Evolutionary conservation across 805 yeast genomes (phyloP).

Genomic region (Danielia reshetovae): DNA sequence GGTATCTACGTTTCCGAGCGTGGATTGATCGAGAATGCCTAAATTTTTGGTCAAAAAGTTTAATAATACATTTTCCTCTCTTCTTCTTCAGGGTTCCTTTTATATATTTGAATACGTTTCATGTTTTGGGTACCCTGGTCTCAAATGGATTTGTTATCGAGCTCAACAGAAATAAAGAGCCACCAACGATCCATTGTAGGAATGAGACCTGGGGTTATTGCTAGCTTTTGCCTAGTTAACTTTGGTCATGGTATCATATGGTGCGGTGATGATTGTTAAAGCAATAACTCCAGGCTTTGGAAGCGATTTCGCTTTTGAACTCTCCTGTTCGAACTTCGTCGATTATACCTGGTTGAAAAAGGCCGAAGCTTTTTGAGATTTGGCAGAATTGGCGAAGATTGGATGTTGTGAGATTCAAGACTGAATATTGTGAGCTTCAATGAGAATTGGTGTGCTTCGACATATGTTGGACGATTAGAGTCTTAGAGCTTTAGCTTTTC

Average conservation of each 20-base stretch:
- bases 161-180: slow-evolving; percentile 42
- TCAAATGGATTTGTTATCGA: slow-evolving; percentile 33
- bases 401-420: too few relatives aligned
- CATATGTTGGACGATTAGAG: too few relatives aligned
- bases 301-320: background rate
- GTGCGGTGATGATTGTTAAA: slow-evolving; percentile 1
- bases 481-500: too few relatives aligned
- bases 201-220: slow-evolving; percentile 11
- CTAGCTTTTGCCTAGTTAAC: background rate
- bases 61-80: slow-evolving; percentile 22
- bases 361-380: slow-evolving; percentile 2
- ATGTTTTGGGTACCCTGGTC: slow-evolving; percentile 20
- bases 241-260: slow-evolving; percentile 5
- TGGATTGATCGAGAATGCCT: slow-evolving; percentile 71
- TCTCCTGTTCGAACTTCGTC: background rate
- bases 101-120: slow-evolving; percentile 29
- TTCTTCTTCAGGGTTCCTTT: slow-evolving; percentile 19
- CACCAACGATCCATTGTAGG: slow-evolving; percentile 41
- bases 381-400: background rate
- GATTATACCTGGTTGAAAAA: slow-evolving; percentile 1
- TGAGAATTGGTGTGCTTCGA: too few relatives aligned
- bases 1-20: slow-evolving; percentile 99
- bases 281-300: background rate
- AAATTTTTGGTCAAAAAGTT: slow-evolving; percentile 4
- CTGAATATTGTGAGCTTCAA: too few relatives aligned